Evolutionary conservation across 768 basidiomycete species (phyloP).

Genomic region (Tulasnella calospora): DNA sequence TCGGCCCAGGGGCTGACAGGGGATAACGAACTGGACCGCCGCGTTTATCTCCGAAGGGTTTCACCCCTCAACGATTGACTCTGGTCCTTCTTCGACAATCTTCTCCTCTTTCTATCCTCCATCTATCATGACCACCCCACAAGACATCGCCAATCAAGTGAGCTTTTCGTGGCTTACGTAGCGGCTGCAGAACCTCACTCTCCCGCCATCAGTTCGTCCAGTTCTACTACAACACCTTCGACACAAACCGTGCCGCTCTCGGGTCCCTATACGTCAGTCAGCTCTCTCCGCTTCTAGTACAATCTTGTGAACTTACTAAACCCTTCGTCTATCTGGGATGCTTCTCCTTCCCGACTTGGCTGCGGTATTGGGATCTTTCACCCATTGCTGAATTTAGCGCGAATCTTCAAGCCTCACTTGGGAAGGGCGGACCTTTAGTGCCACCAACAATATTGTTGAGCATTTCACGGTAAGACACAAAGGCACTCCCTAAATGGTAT

Average conservation of each 20-base stretch:
- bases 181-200: background rate
- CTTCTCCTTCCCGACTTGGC: background rate
- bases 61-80: background rate
- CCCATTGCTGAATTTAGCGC: slow-evolving; percentile 50
- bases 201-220: slow-evolving; percentile 48
- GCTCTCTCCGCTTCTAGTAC: slow-evolving; percentile 37
- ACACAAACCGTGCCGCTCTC: slow-evolving; percentile 54
- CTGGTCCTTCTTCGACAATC: slow-evolving; percentile 22
- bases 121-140: slow-evolving; percentile 63
- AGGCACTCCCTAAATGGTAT: background rate
- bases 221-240: slow-evolving; percentile 82
- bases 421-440: slow-evolving; percentile 59
- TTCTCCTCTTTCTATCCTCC: slow-evolving; percentile 21
- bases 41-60: slow-evolving; percentile 4
- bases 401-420: slow-evolving; percentile 77
- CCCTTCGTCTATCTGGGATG: background rate
- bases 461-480: slow-evolving; percentile 60
- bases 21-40: background rate
- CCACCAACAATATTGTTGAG: slow-evolving; percentile 52
- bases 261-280: slow-evolving; percentile 65
- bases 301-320: slow-evolving; percentile 30
- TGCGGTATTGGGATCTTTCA: slow-evolving; percentile 28
- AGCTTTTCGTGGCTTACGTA: background rate
- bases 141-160: slow-evolving; percentile 62
- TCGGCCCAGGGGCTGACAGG: background rate